phyloP scores from a whole-genome alignment of 78 protist species.

The Creolimax fragrantissima region DNA sequence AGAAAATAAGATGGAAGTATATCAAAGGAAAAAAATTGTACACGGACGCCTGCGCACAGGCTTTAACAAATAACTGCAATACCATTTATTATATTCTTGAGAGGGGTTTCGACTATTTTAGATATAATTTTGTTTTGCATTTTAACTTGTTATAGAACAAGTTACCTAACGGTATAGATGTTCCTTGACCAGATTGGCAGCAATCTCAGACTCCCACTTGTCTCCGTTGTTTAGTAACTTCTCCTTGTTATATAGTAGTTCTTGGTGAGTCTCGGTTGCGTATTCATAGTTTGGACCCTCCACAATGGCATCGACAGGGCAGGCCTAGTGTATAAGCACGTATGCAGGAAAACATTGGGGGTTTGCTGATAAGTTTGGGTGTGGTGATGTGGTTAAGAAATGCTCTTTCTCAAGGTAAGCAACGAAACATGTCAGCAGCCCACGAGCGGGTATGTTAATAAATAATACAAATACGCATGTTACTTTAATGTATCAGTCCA shows the following conservation, averaged over 20 bases:
- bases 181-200: conserved; percentile 63
- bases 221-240: conserved; percentile 79
- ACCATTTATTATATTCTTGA: no score
- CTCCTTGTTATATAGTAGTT: conserved; percentile 80
- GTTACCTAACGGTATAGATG: conserved; percentile 51
- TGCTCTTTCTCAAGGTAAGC: no score
- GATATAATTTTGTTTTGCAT: background rate
- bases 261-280: conserved; percentile 77
- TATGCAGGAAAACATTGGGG: background rate
- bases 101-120: background rate
- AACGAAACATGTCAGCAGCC: no score
- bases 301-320: conserved; percentile 91
- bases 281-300: conserved; percentile 90
- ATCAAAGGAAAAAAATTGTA: no score
- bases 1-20: no score
- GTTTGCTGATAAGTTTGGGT: background rate
- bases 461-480: no score
- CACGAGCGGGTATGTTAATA: no score
- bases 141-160: background rate
- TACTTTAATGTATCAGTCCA: no score
- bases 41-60: no score
- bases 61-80: no score
- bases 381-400: background rate
- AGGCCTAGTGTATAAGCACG: conserved; percentile 63
- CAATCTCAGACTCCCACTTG: conserved; percentile 84